Evolutionary conservation across 306 rosid genomes (phyloP).

Genomic region (Dalbergia cultrata): DNA sequence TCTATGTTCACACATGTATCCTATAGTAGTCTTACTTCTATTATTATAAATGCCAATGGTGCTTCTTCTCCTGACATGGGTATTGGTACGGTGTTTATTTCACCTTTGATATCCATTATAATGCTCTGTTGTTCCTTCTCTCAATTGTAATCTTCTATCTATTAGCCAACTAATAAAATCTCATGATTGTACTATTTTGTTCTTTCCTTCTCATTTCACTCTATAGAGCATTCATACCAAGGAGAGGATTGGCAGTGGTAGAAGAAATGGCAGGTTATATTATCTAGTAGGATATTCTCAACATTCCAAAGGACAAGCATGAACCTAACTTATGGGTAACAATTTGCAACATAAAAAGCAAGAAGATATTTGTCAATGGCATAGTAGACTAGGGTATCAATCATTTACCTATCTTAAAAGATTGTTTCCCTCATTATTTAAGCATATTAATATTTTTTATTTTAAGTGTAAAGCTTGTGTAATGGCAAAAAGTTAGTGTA

Average conservation of each 20-base stretch:
- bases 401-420: neutral
- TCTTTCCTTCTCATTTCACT: neutral
- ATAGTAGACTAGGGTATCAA: neutral
- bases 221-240: neutral
- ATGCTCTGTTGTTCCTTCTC: neutral
- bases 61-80: no score
- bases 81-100: neutral
- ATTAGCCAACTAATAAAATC: neutral
- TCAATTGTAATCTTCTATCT: neutral
- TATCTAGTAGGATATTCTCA: neutral
- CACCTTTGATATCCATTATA: neutral
- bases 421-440: neutral
- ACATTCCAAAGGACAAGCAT: neutral
- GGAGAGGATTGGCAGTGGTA: slow-evolving; percentile 3
- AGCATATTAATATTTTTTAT: neutral
- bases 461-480: neutral
- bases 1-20: no score
- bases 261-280: neutral
- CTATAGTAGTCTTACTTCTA: neutral
- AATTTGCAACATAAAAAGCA: neutral
- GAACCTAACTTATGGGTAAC: neutral
- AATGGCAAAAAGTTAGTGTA: neutral
- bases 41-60: neutral
- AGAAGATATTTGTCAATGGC: neutral
- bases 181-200: neutral